Percentiles rank a stretch among this genome's conserved stretches.
Evolutionary conservation across 169 alveolate species (phyloP).

Genomic region (Plasmodium falciparum): DNA sequence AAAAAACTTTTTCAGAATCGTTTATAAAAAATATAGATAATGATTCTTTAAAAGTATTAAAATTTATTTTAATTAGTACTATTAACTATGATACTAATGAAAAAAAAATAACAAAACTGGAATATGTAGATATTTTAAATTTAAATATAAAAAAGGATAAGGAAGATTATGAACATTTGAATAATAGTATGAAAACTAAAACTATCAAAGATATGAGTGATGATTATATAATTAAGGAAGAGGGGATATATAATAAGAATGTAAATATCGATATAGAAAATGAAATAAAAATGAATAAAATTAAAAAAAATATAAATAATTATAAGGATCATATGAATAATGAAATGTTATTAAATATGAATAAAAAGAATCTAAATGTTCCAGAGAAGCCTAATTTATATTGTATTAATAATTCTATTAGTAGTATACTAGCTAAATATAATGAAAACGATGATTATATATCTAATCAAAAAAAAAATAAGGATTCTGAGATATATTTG

Average conservation of each 20-base stretch:
- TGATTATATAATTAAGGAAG: neutral
- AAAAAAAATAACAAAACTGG: neutral
- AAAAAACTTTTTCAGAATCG: slow-evolving; percentile 22
- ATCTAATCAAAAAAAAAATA: neutral
- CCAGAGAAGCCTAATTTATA: neutral
- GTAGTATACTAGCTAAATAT: neutral
- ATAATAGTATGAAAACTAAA: neutral
- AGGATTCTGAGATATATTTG: slow-evolving; percentile 7
- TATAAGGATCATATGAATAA: neutral
- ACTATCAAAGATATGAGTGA: neutral
- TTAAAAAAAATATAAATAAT: neutral
- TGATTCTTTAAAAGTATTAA: slow-evolving; percentile 54
- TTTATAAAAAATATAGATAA: slow-evolving; percentile 34
- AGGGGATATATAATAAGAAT: neutral
- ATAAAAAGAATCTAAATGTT: neutral
- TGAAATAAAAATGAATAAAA: neutral
- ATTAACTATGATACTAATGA: slow-evolving; percentile 20
- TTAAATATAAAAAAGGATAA: slow-evolving; percentile 9
- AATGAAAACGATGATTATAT: neutral
- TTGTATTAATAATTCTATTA: neutral
- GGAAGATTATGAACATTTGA: slow-evolving; percentile 5
- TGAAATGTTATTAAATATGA: neutral
- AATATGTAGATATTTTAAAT: slow-evolving; percentile 24
- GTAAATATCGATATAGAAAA: neutral
- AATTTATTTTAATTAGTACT: slow-evolving; percentile 46